These are phyloP conservation scores for Arthrobotrys entomopaga DNA, from an alignment of 2,329 filamentous ascomycete species.

Conservation along the genomic window DNA sequence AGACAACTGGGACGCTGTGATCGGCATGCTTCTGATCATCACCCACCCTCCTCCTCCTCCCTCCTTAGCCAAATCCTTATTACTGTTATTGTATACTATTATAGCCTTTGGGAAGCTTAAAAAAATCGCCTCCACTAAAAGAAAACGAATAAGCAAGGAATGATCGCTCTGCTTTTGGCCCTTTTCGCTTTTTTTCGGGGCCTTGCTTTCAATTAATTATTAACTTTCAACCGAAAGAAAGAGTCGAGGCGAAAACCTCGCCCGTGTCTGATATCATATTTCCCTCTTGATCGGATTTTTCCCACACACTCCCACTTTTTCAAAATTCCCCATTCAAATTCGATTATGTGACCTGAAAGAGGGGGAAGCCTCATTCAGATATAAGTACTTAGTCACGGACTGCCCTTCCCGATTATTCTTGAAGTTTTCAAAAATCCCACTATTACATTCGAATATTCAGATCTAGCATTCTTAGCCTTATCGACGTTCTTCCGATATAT, in stretches of 20 bases:
- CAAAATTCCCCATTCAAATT: not conserved
- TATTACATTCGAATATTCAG: not conserved
- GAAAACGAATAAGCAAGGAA: conserved; percentile 14
- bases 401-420: conserved; percentile 8
- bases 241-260: conserved; percentile 21
- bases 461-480: not conserved
- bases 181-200: conserved; percentile 37
- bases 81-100: not conserved
- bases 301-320: conserved; percentile 1
- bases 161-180: conserved; percentile 36
- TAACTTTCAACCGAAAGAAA: not conserved
- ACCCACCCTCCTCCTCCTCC: not conserved
- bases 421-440: no score
- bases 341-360: conserved; percentile 2
- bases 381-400: conserved; percentile 42
- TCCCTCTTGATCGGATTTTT: conserved; percentile 34
- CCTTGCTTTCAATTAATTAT: conserved; percentile 11
- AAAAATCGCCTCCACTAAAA: conserved; percentile 52
- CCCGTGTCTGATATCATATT: conserved; percentile 56
- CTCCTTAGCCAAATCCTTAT: not conserved
- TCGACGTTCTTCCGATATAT: no score
- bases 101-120: conserved; percentile 52
- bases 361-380: conserved; percentile 24
- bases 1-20: not conserved
- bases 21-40: conserved; percentile 34